Conservation (phyloP, 257 asterid species). For the Jasminum sambac region DNA sequence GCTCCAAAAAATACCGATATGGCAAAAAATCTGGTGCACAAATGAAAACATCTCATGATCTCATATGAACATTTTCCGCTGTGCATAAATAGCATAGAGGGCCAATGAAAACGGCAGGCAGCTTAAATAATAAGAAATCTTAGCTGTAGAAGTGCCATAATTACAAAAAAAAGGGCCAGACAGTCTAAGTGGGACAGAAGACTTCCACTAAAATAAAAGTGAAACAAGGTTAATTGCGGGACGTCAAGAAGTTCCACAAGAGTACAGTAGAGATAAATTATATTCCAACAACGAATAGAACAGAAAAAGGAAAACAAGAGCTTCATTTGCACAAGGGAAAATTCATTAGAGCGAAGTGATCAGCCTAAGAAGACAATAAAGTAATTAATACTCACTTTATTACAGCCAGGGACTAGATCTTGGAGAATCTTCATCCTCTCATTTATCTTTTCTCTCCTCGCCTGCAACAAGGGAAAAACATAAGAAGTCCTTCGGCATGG, state of each 20-base stretch:
- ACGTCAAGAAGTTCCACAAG: background rate
- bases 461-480: constrained; percentile 43
- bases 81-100: background rate
- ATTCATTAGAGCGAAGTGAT: background rate
- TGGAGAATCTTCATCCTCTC: constrained; percentile 72
- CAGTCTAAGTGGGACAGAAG: background rate
- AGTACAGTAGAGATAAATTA: background rate
- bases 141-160: background rate
- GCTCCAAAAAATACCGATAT: background rate
- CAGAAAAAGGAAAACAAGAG: background rate
- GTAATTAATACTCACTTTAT: constrained; percentile 44
- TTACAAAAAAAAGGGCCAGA: background rate
- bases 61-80: background rate
- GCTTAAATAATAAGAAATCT: background rate
- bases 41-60: background rate
- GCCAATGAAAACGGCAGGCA: background rate
- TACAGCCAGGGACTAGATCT: constrained; percentile 67
- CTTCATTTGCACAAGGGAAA: background rate
- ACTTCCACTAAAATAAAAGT: background rate
- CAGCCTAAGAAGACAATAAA: constrained; percentile 1
- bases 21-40: background rate
- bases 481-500: constrained; percentile 15
- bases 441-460: constrained; percentile 65
- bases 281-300: constrained; percentile 15
- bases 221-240: background rate